Conservation (phyloP, 371 early-diverging fungal species). For the Syncephalastrum monosporum region DNA sequence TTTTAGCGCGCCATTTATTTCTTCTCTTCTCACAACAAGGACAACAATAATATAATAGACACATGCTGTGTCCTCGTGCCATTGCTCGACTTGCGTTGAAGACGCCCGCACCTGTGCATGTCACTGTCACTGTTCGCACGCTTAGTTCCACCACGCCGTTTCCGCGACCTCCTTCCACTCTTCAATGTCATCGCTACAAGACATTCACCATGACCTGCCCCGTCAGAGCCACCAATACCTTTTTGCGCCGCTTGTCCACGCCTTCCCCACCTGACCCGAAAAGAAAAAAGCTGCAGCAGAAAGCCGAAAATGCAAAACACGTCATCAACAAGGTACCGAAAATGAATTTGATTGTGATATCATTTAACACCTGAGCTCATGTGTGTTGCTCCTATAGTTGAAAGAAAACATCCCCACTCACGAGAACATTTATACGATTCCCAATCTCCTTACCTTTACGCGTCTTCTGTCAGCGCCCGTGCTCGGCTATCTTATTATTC, state of each 20-base stretch:
- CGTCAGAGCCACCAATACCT: too few relatives aligned
- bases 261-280: too few relatives aligned
- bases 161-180: slow-evolving; percentile 5
- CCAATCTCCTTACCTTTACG: slow-evolving; percentile 83
- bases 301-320: slow-evolving; percentile 39
- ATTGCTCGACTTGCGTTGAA: not conserved
- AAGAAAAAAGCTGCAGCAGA: slow-evolving; percentile 15
- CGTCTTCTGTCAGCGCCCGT: slow-evolving; percentile 79
- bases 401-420: slow-evolving; percentile 29
- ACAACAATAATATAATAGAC: not conserved
- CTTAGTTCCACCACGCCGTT: not conserved
- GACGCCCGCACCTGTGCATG: not conserved
- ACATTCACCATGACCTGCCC: not conserved
- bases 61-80: slow-evolving; percentile 1
- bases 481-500: slow-evolving; percentile 84
- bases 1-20: slow-evolving; percentile 2
- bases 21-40: not conserved
- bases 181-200: not conserved
- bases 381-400: slow-evolving; percentile 13
- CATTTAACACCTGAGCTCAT: not conserved
- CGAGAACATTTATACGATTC: slow-evolving; percentile 89
- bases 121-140: not conserved
- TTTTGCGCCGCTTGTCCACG: too few relatives aligned
- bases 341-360: not conserved
- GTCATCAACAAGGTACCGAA: slow-evolving; percentile 33